A percentile compares a stretch with the other conserved stretches of the same genome.
These are phyloP conservation scores for Mimosa bimucronata DNA, from an alignment of 306 rosid genomes.

Conservation along the genomic window DNA sequence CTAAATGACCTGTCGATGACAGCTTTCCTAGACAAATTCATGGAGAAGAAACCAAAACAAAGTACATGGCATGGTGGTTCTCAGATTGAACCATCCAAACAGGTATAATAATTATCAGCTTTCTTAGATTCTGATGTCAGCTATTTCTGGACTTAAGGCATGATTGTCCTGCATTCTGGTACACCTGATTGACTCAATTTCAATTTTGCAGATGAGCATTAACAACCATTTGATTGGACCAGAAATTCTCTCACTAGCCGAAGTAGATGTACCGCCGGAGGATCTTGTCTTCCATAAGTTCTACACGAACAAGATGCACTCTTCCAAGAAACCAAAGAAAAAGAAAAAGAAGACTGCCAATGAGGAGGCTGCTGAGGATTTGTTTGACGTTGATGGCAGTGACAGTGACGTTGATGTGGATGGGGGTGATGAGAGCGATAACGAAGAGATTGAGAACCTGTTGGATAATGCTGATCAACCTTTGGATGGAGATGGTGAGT, in stretches of 20 bases:
- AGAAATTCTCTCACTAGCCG: conserved; percentile 80
- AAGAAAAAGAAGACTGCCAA: conserved; percentile 70
- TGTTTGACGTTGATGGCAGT: conserved; percentile 58
- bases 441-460: conserved; percentile 82
- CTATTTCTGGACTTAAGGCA: conserved; percentile 16
- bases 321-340: conserved; percentile 72
- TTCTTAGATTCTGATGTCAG: neutral
- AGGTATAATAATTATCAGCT: conserved; percentile 51
- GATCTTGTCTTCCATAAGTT: conserved; percentile 96
- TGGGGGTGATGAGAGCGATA: conserved; percentile 80
- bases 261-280: conserved; percentile 88
- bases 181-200: conserved; percentile 35
- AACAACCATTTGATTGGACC: conserved; percentile 72
- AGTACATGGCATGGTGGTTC: conserved; percentile 96
- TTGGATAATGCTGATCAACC: conserved; percentile 67
- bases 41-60: conserved; percentile 93
- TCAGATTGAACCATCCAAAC: conserved; percentile 89
- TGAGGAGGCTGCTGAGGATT: conserved; percentile 72
- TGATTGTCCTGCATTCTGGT: conserved; percentile 1
- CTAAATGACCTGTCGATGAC: conserved; percentile 72
- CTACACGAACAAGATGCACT: conserved; percentile 73
- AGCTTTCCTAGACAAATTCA: conserved; percentile 93
- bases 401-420: conserved; percentile 46
- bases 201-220: conserved; percentile 65
- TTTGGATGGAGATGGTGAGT: conserved; percentile 59